Evolutionary conservation across 441 rosid species (phyloP).

Genomic region (Gossypium lobatum): DNA sequence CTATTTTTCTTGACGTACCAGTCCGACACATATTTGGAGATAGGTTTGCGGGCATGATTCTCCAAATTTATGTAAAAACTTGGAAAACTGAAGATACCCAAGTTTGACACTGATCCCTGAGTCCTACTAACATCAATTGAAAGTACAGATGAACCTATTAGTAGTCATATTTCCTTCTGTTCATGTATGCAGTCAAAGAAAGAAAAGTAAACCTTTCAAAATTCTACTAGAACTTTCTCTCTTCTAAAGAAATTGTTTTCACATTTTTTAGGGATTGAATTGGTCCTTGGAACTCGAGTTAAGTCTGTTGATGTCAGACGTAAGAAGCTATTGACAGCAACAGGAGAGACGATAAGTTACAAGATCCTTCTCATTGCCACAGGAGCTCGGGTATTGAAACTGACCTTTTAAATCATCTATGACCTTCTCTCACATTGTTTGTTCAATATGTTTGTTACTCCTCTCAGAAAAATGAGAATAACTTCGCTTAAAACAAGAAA

Average conservation of each 20-base stretch:
- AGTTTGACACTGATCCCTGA: neutral
- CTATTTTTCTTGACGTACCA: neutral
- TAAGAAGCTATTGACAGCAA: constrained; percentile 73
- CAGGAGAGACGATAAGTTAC: constrained; percentile 95
- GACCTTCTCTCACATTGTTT: too few species aligned
- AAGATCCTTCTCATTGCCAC: constrained; percentile 84
- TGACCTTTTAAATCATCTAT: constrained; percentile 22
- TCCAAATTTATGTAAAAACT: neutral
- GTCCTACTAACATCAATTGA: neutral
- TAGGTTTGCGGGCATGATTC: neutral
- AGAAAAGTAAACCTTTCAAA: neutral
- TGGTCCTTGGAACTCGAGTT: constrained; percentile 88
- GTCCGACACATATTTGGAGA: neutral
- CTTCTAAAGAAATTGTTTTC: neutral
- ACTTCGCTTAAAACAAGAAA: neutral
- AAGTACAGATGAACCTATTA: neutral
- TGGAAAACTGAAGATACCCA: neutral
- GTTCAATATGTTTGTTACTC: neutral
- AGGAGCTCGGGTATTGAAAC: constrained; percentile 92
- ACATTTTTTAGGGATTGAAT: constrained; percentile 62
- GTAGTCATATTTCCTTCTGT: neutral
- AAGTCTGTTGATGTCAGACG: constrained; percentile 87
- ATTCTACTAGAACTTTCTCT: neutral
- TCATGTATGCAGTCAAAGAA: neutral
- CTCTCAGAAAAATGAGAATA: neutral